Percentiles rank a stretch among this genome's conserved stretches.
Conservation (phyloP, 257 asterid genomes). For the Craterostigma plantagineum region DNA sequence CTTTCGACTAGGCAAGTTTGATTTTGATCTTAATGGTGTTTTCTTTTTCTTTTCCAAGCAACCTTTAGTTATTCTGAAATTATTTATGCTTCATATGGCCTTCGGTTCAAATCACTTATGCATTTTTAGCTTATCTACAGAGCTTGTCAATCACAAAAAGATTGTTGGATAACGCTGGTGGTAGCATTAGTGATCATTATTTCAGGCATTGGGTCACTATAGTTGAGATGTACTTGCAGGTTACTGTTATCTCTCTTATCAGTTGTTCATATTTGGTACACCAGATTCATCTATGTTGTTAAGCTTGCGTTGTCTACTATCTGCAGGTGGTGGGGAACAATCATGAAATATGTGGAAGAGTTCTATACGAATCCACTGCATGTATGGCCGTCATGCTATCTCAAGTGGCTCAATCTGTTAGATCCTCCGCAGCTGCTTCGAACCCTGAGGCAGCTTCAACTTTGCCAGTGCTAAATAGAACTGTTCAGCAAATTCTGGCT, state of each 20-base stretch:
- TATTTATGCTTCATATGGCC: no score
- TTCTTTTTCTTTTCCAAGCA: constrained; percentile 1
- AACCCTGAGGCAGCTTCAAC: constrained; percentile 24
- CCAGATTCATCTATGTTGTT: constrained; percentile 5
- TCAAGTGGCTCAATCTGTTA: constrained; percentile 50
- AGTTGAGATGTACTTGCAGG: constrained; percentile 67
- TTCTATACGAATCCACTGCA: constrained; percentile 61
- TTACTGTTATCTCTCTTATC: constrained; percentile 14
- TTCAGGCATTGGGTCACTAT: constrained; percentile 61
- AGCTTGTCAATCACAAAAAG: constrained; percentile 58
- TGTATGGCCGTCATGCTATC: constrained; percentile 71
- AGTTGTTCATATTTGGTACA: constrained; percentile 9
- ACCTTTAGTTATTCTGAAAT: constrained; percentile 8
- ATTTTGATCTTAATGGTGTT: no score
- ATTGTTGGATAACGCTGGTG: constrained; percentile 48
- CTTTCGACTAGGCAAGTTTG: constrained; percentile 9
- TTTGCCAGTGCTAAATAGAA: constrained; percentile 26
- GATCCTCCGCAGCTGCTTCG: constrained; percentile 36
- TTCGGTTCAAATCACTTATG: constrained; percentile 9
- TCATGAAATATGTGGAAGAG: constrained; percentile 63
- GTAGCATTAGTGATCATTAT: constrained; percentile 33
- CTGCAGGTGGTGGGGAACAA: constrained; percentile 45
- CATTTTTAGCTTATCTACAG: constrained; percentile 38
- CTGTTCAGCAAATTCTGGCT: constrained; percentile 39
- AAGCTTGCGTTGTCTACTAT: constrained; percentile 12